Percentiles rank a stretch among this genome's conserved stretches.
Conservation (phyloP, 495 filamentous ascomycete species). For the Delitschia confertaspora region DNA sequence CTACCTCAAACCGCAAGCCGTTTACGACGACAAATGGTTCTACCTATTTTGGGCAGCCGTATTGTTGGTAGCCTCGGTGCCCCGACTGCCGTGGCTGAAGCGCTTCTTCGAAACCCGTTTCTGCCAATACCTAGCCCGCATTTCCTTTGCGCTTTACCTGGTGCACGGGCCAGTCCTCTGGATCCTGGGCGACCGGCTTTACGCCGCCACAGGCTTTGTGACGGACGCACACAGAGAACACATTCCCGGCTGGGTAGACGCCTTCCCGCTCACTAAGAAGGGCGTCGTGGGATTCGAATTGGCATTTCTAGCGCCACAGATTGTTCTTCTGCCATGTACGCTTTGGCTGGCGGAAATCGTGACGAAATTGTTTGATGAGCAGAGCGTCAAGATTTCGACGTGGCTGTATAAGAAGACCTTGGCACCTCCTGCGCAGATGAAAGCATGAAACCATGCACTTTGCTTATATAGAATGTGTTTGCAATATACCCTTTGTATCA, state of each 20-base stretch:
- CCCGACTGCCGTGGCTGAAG: constrained; percentile 20
- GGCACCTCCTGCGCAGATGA: constrained; percentile 5
- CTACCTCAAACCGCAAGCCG: constrained; percentile 36
- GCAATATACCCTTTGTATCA: too few species aligned
- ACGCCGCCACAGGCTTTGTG: constrained; percentile 45
- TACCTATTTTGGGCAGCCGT: constrained; percentile 30
- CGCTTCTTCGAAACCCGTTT: constrained; percentile 20
- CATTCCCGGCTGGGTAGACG: constrained; percentile 40
- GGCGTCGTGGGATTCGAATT: constrained; percentile 49
- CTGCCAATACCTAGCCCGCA: constrained; percentile 43
- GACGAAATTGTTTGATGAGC: constrained; percentile 49
- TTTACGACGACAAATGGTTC: constrained; percentile 37
- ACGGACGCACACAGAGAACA: constrained; percentile 33
- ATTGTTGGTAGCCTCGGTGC: constrained; percentile 31
- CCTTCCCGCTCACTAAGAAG: constrained; percentile 39
- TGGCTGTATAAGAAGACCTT: constrained; percentile 44
- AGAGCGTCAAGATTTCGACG: constrained; percentile 43
- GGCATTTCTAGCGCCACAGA: constrained; percentile 44
- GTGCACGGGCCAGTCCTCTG: constrained; percentile 47
- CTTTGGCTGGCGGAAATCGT: constrained; percentile 49
- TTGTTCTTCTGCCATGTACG: constrained; percentile 49
- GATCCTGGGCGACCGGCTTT: constrained; percentile 41
- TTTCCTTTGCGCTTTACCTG: constrained; percentile 46
- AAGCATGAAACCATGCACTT: too few species aligned
- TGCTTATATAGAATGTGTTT: too few species aligned